phyloP scores from a whole-genome alignment of 352 stramenopile genomes.

The Phytophthora capsici region DNA sequence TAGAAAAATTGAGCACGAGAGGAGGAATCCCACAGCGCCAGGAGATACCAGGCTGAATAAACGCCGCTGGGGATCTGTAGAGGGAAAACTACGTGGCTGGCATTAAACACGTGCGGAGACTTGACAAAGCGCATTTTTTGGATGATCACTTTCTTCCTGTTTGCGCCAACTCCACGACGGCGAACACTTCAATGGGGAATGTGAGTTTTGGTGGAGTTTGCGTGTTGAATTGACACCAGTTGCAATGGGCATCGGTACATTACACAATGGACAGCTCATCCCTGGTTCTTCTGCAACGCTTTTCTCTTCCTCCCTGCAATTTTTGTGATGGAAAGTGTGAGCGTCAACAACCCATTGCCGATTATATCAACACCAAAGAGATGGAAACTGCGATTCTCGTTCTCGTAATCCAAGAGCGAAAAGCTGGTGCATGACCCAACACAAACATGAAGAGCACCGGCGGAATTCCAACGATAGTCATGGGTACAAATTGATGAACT shows the following conservation, averaged over 20 bases:
- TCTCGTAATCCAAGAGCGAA: slow-evolving; percentile 22
- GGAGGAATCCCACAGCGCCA: slow-evolving; percentile 7
- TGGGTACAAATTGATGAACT: slow-evolving; percentile 17
- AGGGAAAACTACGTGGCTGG: background rate
- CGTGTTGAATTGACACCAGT: slow-evolving; percentile 13
- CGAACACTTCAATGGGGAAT: no score
- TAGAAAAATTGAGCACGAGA: slow-evolving; percentile 15
- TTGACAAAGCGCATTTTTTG: slow-evolving; percentile 27
- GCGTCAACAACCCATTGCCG: slow-evolving; percentile 32
- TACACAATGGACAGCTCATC: slow-evolving; percentile 24
- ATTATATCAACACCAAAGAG: slow-evolving; percentile 30
- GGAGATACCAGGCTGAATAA: background rate
- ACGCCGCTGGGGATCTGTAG: no score
- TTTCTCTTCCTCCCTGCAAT: slow-evolving; percentile 31
- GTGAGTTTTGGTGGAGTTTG: background rate
- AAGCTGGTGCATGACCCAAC: slow-evolving; percentile 26
- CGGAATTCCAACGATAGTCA: slow-evolving; percentile 24
- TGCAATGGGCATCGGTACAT: slow-evolving; percentile 25
- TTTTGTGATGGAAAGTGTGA: slow-evolving; percentile 28
- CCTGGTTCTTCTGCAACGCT: background rate
- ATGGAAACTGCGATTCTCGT: slow-evolving; percentile 6
- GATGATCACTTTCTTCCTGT: slow-evolving; percentile 7
- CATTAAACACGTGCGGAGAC: slow-evolving; percentile 10
- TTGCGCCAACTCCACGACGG: no score
- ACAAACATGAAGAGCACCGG: slow-evolving; percentile 28